Evolutionary conservation across 1,139 yeast species (phyloP), one percentile per base, ranked within the genome.

Genomic region (Yamadazyma sp.): DNA sequence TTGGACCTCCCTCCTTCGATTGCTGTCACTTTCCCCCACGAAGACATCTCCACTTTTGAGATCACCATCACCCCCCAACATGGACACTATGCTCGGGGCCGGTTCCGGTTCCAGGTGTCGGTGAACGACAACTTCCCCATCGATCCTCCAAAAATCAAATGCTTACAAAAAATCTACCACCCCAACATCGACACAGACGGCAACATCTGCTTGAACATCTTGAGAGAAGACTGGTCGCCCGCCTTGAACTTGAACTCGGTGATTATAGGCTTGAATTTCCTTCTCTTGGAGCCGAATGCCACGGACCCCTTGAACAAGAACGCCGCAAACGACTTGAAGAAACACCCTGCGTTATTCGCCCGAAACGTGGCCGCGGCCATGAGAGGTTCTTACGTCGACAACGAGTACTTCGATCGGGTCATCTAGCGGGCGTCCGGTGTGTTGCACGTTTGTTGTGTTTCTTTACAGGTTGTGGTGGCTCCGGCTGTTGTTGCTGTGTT

Each of bases 171-270:
- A 58, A 87, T 92, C 11, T 92, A 87, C 62, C 98, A 92, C 58
- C 98, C 98, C 14, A 92, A 92, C 56, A 91, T 91, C 47, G 97
- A 91, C 59, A 59, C 80, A 18, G 84, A 86, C 35, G 98, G 98
- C 1, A 91, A 89, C 55, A 87, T 92, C 18, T 92, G 98, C 56
- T 73, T 92, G 44, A 91, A 92, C 58, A 89, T 92, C 33, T 69
- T 92, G 45, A 69, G 98, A 48, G 96, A 89, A 60, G 98, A 91
- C 60, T 92, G 98, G 98, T 82, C 92, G 25, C 98, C 98, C 0
- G 96, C 89, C 2, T 72, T 92, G 50, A 87, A 84, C 47, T 68
- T 92, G 55, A 88, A 85, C 58, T 75, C 92, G 5, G 81, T 92
- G 17, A 72, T 91, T 49, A 83, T 91, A 37, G 98, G 98, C 0